Percentiles rank a stretch among this genome's conserved stretches.
Evolutionary conservation across 805 yeast species (phyloP).

Genomic region (Ogataea neopini): DNA sequence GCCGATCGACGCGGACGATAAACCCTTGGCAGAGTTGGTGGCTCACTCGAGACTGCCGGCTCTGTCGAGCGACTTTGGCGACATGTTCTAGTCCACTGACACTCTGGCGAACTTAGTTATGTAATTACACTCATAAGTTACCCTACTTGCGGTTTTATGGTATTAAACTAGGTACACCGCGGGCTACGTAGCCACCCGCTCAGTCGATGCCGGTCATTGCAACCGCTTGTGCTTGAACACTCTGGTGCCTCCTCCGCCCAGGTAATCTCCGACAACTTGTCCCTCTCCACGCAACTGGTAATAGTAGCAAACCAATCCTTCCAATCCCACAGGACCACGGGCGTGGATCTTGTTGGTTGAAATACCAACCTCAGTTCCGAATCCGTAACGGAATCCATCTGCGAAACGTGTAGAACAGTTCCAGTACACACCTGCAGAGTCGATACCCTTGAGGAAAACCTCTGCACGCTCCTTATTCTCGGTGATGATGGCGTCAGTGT

Average conservation of each 20-base stretch:
- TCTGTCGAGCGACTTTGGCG: no score
- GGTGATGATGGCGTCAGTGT: conserved; percentile 91
- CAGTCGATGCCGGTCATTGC: background rate
- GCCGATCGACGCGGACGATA: no score
- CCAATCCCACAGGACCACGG: conserved; percentile 97
- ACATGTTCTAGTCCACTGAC: no score
- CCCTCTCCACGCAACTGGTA: conserved; percentile 92
- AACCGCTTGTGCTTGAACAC: conserved; percentile 74
- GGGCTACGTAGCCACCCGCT: no score
- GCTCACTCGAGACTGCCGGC: no score
- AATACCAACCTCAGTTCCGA: conserved; percentile 98
- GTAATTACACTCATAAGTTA: no score
- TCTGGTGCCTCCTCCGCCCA: conserved; percentile 88
- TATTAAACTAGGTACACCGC: no score
- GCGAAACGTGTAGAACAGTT: conserved; percentile 97
- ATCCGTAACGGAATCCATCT: conserved; percentile 97
- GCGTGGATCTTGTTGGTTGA: conserved; percentile 97
- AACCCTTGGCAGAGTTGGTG: no score
- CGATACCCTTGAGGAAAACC: conserved; percentile 77
- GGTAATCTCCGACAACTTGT: conserved; percentile 87
- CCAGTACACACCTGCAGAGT: conserved; percentile 97
- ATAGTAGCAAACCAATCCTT: conserved; percentile 94
- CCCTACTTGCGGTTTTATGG: no score
- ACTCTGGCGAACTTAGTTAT: no score
- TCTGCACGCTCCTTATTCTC: conserved; percentile 72